A percentile compares a stretch with the other conserved stretches of the same genome.
Conservation (phyloP, 2,329 filamentous ascomycete species). For the Aspergillus latus region DNA sequence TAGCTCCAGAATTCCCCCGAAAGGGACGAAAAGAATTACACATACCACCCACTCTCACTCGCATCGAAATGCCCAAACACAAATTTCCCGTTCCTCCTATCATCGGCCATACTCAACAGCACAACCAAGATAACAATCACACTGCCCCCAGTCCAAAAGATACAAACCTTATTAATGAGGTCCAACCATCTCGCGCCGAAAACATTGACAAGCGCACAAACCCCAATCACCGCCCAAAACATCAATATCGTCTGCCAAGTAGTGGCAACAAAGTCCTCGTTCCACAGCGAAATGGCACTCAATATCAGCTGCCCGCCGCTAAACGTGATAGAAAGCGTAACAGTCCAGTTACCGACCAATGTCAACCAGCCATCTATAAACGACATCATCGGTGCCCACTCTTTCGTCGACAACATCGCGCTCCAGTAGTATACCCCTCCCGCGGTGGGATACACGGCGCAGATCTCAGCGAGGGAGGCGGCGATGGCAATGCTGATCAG, state of each 20-base stretch:
- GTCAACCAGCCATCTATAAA: slow-evolving; percentile 73
- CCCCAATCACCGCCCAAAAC: slow-evolving; percentile 70
- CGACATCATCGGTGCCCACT: slow-evolving; percentile 66
- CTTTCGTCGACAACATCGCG: slow-evolving; percentile 64
- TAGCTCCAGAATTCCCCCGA: background rate
- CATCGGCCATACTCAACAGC: slow-evolving; percentile 61
- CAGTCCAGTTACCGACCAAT: slow-evolving; percentile 72
- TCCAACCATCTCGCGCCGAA: slow-evolving; percentile 64
- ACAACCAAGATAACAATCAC: slow-evolving; percentile 68
- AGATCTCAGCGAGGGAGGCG: slow-evolving; percentile 67
- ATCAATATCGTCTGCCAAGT: slow-evolving; percentile 68
- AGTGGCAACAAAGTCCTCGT: slow-evolving; percentile 67
- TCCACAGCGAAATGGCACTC: slow-evolving; percentile 66
- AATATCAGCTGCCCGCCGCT: slow-evolving; percentile 69
- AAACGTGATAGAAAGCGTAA: slow-evolving; percentile 67
- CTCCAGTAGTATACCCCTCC: slow-evolving; percentile 72
- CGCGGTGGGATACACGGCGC: slow-evolving; percentile 66
- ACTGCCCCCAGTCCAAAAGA: slow-evolving; percentile 67
- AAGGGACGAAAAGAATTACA: background rate
- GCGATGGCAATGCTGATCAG: slow-evolving; percentile 64
- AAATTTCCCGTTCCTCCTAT: slow-evolving; percentile 59
- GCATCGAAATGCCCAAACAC: slow-evolving; percentile 70
- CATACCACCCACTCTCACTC: slow-evolving; percentile 61
- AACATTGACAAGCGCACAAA: slow-evolving; percentile 65
- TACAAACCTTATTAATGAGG: slow-evolving; percentile 70